Percentiles rank a stretch among this genome's conserved stretches.
These are phyloP conservation scores for Trametes cubensis DNA, from an alignment of 768 basidiomycete species.

Conservation along the genomic window DNA sequence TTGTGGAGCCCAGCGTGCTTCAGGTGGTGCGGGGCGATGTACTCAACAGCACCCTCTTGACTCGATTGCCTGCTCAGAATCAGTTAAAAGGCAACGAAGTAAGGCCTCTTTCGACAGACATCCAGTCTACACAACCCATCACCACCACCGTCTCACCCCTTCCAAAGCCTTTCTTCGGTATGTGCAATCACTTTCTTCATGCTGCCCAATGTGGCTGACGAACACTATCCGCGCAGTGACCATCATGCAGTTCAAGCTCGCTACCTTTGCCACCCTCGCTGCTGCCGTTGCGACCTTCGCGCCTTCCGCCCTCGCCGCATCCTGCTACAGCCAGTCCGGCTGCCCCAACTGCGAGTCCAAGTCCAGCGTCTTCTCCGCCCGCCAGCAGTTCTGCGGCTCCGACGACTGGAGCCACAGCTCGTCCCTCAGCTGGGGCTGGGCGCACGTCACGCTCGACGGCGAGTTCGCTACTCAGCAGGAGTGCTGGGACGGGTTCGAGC, in stretches of 20 bases:
- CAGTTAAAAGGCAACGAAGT: too few relatives aligned
- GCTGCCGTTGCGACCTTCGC: neutral
- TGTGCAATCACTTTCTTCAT: neutral
- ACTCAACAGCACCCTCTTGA: too few relatives aligned
- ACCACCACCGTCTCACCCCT: too few relatives aligned
- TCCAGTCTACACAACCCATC: too few relatives aligned
- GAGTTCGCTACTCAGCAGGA: slow-evolving; percentile 7
- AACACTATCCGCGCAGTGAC: neutral
- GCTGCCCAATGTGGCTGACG: too few relatives aligned
- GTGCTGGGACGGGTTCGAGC: slow-evolving; percentile 9
- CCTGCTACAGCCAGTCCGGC: neutral
- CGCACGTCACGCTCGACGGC: slow-evolving; percentile 1
- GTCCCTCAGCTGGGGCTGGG: neutral
- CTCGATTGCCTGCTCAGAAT: too few relatives aligned
- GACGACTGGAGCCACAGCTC: neutral
- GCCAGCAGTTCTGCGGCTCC: neutral
- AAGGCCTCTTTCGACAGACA: too few relatives aligned
- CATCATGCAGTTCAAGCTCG: slow-evolving; percentile 8
- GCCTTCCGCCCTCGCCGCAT: neutral
- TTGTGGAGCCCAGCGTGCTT: too few relatives aligned
- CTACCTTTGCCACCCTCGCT: slow-evolving; percentile 1
- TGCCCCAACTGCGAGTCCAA: neutral
- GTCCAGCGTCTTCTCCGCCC: neutral
- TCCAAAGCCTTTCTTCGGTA: too few relatives aligned
- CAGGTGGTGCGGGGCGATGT: too few relatives aligned